These are phyloP conservation scores for Colletotrichum liaoningense DNA, from an alignment of 2,329 filamentous ascomycete genomes.

Conservation along the genomic window DNA sequence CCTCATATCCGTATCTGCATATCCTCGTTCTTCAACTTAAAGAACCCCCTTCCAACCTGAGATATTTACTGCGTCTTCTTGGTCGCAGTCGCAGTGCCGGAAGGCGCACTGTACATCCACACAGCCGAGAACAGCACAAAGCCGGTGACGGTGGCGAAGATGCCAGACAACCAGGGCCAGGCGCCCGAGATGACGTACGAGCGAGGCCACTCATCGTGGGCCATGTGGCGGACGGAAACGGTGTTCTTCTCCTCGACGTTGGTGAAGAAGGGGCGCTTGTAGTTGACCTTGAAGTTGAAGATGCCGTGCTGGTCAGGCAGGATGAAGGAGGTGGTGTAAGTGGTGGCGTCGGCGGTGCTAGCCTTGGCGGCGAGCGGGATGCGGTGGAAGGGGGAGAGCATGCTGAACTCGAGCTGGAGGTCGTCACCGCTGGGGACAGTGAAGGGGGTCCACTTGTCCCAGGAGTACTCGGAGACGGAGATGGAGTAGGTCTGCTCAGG, in stretches of 20 bases:
- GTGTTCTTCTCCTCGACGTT: constrained; percentile 94
- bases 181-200: constrained; percentile 90
- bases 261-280: constrained; percentile 93
- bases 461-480: constrained; percentile 86
- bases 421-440: constrained; percentile 75
- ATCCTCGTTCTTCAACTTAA: neutral
- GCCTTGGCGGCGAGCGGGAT: constrained; percentile 73
- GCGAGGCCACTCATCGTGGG: constrained; percentile 95
- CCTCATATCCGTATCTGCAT: neutral
- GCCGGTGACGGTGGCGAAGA: constrained; percentile 84
- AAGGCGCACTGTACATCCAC: constrained; percentile 81
- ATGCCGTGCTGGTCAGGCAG: constrained; percentile 98
- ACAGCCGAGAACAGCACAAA: constrained; percentile 87
- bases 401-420: constrained; percentile 96
- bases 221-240: constrained; percentile 94
- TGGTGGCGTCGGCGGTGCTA: constrained; percentile 73
- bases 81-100: constrained; percentile 42
- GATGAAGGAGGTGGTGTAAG: constrained; percentile 81
- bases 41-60: neutral
- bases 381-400: constrained; percentile 98
- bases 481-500: constrained; percentile 79
- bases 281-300: constrained; percentile 98
- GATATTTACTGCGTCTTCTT: constrained; percentile 61
- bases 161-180: constrained; percentile 94
- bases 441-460: constrained; percentile 82